Percentiles rank a stretch among this genome's conserved stretches.
Conservation (phyloP, 129 eudicot species). For the Lactuca sativa region DNA sequence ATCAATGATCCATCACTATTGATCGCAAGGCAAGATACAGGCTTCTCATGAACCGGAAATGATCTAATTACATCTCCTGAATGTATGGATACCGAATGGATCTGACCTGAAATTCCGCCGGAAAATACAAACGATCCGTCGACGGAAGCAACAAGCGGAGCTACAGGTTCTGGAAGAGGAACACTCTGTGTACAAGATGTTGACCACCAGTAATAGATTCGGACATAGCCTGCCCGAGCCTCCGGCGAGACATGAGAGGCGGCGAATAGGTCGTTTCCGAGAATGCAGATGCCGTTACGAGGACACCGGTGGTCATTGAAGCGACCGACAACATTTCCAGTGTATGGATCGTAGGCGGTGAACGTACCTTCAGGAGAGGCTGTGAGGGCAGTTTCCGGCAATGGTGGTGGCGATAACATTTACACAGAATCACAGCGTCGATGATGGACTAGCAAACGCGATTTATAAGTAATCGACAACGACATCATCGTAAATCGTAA, state of each 20-base stretch:
- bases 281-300: conserved; percentile 32
- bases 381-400: conserved; percentile 27
- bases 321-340: conserved; percentile 30
- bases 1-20: conserved; percentile 34
- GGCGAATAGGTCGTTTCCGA: conserved; percentile 34
- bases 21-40: conserved; percentile 35
- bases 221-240: conserved; percentile 33
- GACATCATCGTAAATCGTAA: conserved; percentile 15
- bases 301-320: conserved; percentile 42
- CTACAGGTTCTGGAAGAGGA: conserved; percentile 46
- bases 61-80: conserved; percentile 39
- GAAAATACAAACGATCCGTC: conserved; percentile 43
- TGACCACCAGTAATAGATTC: conserved; percentile 45
- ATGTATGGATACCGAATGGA: conserved; percentile 29
- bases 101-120: conserved; percentile 43
- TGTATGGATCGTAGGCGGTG: conserved; percentile 31
- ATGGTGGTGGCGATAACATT: conserved; percentile 23
- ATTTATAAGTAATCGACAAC: conserved; percentile 10
- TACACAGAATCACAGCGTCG: neutral
- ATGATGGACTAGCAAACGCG: neutral
- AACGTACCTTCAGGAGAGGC: conserved; percentile 34
- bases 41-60: conserved; percentile 32
- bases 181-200: conserved; percentile 13
- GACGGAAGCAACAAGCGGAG: conserved; percentile 33
- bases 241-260: conserved; percentile 40